Evolutionary conservation across 2,329 filamentous ascomycete species (phyloP), one percentile per base, ranked within the genome.

Genomic region (Cladosporium colombiae): DNA sequence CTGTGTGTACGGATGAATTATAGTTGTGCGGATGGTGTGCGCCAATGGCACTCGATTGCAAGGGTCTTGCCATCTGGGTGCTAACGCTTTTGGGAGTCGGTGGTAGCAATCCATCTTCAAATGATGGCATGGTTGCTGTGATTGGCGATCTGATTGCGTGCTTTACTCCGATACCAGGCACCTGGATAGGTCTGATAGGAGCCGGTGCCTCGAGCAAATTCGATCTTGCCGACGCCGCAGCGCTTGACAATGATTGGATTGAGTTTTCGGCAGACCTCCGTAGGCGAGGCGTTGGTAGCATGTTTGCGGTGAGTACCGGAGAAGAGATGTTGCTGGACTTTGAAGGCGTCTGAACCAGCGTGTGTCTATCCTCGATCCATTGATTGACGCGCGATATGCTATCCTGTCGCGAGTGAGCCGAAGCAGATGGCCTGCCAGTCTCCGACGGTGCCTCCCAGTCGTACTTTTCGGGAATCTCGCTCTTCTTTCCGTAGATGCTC

Each of bases 351-450:
- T 68, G 66, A n/a, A 71, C 70, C 37, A 64, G 61, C 14, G 59
- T 68, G 27, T 73, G 69, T 18, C 70, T 67, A 18, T 74, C 74
- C n/a, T 72, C 69, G n/a, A 78, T 76, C 76, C 76, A 78, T 50
- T 74, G 73, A 57, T 71, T 78, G 49, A 78, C 76, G 14, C 75
- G 72, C 33, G 73, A 75, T 66, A 76, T 76, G 68, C 75, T 77
- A 67, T 75, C 74, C 46, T 75, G 71, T 31, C 50, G 23, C 68
- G 71, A 61, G 69, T 65, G 60, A 70, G 71, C 31, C 61, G 60
- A 60, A 16, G 29, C 62, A 25, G 49, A 44, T 5, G 40, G 25
- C 56, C 65, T 44, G 25, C 49, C 16, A 53, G 40, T 29, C 67
- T 63, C 50, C 2, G 61, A 52, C 0, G 46, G 13, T 8, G 56